Base-by-base conservation (phyloP, 345 rosid genomes). In the Xanthoceras sorbifolium region DNA sequence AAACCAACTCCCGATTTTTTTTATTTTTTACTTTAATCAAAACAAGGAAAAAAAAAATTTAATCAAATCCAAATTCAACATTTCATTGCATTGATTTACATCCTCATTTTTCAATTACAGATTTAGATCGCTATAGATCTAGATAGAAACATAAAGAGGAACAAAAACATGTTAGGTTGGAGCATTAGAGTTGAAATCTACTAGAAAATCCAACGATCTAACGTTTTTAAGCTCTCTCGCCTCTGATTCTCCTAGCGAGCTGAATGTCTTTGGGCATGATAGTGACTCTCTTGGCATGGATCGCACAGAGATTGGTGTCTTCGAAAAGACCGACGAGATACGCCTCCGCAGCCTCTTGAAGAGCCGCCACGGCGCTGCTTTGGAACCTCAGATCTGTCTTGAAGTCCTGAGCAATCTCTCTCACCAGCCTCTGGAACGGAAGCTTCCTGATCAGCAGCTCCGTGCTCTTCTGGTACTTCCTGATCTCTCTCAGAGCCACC, bases 251-350 rank as follows among this genome's bases (percentile, higher is more conserved):
- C 57, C 88, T 82, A 1, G 89, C 90, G 4, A 87, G 88, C 73
- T 87, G 91, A 2, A 87, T 87, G 9, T 87, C 93, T n/a, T 87
- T 89, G 0, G 93, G 90, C 93, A 89, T 87, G 25, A 89, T 89
- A 0, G 93, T 87, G 3, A 89, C 91, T 18, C 91, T 82, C 86
- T 86, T 87, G 12, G 91, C 93, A 23, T 89, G 93, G 25, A 87
- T 89, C 0, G 91, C 91, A 1, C 89, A 89, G 31, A 87, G 82
- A 15, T 89, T 89, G 0, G 89, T 86, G 25, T 85, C 90, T 73
- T 84, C 89, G 4, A 89, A 89, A 32, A 83, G 76, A 3, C 89
- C 88, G 0, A 87, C 88, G 0, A 89, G 80, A 29, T 85, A 87
- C 0, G 92, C 90, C 68, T 87, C 92, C 0, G 89, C 88, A 0